phyloP scores from a whole-genome alignment of 257 asterid species.

The Paraleonurus japonicus region DNA sequence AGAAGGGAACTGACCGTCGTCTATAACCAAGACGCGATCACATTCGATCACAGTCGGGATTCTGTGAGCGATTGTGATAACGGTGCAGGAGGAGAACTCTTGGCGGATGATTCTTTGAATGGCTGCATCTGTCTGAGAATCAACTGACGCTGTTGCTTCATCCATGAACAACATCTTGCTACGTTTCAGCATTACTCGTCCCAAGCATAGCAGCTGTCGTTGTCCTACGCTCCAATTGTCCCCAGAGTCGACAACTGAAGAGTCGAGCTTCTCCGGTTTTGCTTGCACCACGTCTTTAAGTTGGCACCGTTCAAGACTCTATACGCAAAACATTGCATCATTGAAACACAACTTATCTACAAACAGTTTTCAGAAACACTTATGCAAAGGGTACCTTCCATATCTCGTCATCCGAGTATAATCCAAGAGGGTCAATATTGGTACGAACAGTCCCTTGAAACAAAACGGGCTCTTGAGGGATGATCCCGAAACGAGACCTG shows the following conservation, averaged over 20 bases:
- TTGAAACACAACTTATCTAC: too few species aligned
- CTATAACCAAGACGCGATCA: slow-evolving; percentile 62
- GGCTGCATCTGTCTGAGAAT: slow-evolving; percentile 67
- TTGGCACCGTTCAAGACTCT: slow-evolving; percentile 82
- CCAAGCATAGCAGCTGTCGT: slow-evolving; percentile 73
- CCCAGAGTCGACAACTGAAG: slow-evolving; percentile 64
- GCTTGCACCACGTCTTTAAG: slow-evolving; percentile 65
- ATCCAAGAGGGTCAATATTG: slow-evolving; percentile 67
- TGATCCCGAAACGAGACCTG: slow-evolving; percentile 74
- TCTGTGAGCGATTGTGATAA: slow-evolving; percentile 76
- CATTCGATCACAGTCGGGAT: slow-evolving; percentile 77
- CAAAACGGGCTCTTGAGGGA: slow-evolving; percentile 83
- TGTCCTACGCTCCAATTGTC: slow-evolving; percentile 92
- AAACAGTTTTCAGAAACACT: too few species aligned
- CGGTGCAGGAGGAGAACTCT: slow-evolving; percentile 59
- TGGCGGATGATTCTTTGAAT: slow-evolving; percentile 65
- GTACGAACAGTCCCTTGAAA: slow-evolving; percentile 73
- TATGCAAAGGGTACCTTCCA: too few species aligned
- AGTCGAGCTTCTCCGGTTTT: slow-evolving; percentile 59
- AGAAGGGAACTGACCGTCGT: slow-evolving; percentile 54
- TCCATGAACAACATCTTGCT: slow-evolving; percentile 67
- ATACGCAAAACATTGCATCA: neutral
- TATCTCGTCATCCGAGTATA: slow-evolving; percentile 66
- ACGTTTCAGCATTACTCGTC: slow-evolving; percentile 67
- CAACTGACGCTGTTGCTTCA: slow-evolving; percentile 90